Conservation (phyloP, 768 basidiomycete species). For the Rhizopogon rudus region DNA sequence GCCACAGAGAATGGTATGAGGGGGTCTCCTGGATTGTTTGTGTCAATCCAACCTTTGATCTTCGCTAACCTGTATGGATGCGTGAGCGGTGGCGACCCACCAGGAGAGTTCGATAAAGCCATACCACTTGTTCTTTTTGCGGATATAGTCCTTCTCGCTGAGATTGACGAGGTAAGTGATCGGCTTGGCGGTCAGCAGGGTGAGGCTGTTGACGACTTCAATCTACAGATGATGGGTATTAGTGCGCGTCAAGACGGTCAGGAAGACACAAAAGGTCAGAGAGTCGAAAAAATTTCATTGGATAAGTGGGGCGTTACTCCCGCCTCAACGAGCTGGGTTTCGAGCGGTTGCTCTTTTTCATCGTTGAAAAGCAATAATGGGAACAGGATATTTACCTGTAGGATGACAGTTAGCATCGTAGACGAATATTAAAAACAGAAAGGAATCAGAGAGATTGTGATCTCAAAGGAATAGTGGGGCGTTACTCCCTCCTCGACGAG, state of each 20-base stretch:
- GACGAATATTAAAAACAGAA: not conserved
- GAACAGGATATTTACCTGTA: constrained; percentile 15
- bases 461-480: constrained; percentile 74
- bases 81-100: not conserved
- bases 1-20: constrained; percentile 97
- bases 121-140: constrained; percentile 99
- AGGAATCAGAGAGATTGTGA: constrained; percentile 40
- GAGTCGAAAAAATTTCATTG: constrained; percentile 4
- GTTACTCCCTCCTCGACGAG: constrained; percentile 95
- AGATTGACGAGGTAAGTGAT: constrained; percentile 98
- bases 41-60: constrained; percentile 98
- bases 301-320: constrained; percentile 69
- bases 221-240: constrained; percentile 45
- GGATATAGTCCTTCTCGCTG: constrained; percentile 87
- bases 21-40: constrained; percentile 91
- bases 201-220: constrained; percentile 84
- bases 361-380: constrained; percentile 16
- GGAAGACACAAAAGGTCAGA: not conserved
- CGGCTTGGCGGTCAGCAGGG: constrained; percentile 92
- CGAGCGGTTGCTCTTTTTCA: constrained; percentile 73
- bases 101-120: not conserved
- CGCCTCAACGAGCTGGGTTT: constrained; percentile 90
- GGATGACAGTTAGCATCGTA: constrained; percentile 6
- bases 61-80: constrained; percentile 66
- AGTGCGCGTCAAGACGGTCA: not conserved